phyloP scores from a whole-genome alignment of 1,139 yeast species.

The Wickerhamomyces sp. region DNA sequence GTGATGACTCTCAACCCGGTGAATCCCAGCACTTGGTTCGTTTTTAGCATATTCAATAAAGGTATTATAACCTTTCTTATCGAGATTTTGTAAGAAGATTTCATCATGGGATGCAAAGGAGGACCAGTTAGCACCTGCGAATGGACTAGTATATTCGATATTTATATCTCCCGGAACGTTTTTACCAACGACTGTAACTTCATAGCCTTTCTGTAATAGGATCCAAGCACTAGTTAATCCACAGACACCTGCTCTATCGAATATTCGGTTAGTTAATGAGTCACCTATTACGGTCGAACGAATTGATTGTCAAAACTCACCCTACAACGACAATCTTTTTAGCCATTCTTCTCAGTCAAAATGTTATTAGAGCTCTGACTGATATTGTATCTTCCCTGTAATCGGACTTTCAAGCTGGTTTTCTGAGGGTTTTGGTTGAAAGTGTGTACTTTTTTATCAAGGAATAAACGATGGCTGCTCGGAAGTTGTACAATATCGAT shows the following conservation, averaged over 20 bases:
- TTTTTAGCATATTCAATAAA: conserved; percentile 38
- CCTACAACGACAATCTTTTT: conserved; percentile 2
- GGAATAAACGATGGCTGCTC: no score
- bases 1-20: conserved; percentile 43
- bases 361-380: no score
- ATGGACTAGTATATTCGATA: conserved; percentile 55
- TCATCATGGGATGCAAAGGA: conserved; percentile 46
- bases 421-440: no score
- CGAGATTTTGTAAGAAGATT: conserved; percentile 38
- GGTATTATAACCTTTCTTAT: conserved; percentile 42
- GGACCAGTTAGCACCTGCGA: conserved; percentile 78
- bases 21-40: conserved; percentile 51
- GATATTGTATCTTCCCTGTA: no score
- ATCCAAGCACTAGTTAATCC: conserved; percentile 58
- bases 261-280: not conserved
- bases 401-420: no score
- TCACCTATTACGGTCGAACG: not conserved
- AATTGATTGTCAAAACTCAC: not conserved
- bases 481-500: no score
- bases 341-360: not conserved
- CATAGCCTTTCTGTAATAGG: conserved; percentile 37
- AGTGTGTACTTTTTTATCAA: no score
- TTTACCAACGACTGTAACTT: conserved; percentile 44
- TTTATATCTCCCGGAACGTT: conserved; percentile 51
- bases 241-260: conserved; percentile 51